Evolutionary conservation across 2,329 filamentous ascomycete genomes (phyloP).

Genomic region (Alternaria sp.): DNA sequence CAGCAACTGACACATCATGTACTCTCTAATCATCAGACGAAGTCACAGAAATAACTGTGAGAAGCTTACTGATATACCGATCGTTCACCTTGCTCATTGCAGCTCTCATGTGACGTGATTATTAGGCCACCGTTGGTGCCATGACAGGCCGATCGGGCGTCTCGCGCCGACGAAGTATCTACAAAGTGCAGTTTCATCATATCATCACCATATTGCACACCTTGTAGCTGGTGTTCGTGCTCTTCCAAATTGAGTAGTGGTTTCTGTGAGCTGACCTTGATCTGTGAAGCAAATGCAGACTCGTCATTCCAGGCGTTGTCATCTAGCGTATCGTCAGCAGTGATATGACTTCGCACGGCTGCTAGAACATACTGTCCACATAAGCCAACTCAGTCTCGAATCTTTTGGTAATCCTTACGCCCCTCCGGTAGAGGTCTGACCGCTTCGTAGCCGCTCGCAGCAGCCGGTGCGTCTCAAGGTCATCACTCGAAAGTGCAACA

Average conservation of each 20-base stretch:
- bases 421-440: constrained; percentile 37
- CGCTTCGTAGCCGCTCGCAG: constrained; percentile 46
- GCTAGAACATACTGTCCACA: constrained; percentile 40
- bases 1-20: constrained; percentile 29
- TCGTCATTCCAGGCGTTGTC: constrained; percentile 37
- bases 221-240: constrained; percentile 46
- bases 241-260: constrained; percentile 50
- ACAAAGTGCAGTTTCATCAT: constrained; percentile 45
- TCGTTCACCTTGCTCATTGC: constrained; percentile 50
- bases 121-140: constrained; percentile 39
- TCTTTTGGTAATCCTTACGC: constrained; percentile 36
- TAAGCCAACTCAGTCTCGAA: constrained; percentile 46
- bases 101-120: constrained; percentile 51
- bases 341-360: not conserved
- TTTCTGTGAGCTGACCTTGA: constrained; percentile 44
- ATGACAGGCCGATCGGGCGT: constrained; percentile 39
- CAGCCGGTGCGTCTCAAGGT: constrained; percentile 28
- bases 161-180: constrained; percentile 34
- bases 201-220: constrained; percentile 39
- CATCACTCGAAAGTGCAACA: constrained; percentile 12
- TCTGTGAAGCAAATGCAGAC: constrained; percentile 48
- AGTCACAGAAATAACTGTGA: not conserved
- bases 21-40: constrained; percentile 29
- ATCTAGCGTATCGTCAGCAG: constrained; percentile 22
- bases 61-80: constrained; percentile 44